Base-by-base conservation (phyloP, 345 rosid species). In the Isatis tinctoria region DNA sequence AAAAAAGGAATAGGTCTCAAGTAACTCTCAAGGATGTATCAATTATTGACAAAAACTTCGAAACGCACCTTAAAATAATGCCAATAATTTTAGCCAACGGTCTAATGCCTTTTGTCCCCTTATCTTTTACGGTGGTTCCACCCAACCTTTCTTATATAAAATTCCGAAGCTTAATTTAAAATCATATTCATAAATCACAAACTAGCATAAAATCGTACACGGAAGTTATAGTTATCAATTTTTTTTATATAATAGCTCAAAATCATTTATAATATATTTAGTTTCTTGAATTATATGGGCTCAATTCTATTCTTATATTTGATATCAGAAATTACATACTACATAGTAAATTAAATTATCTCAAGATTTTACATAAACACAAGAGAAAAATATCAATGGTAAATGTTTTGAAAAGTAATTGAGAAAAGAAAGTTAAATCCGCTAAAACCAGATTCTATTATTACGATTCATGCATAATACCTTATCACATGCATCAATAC, bases 31-130 rank as follows among this genome's bases (percentile, higher is more conserved):
- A 9, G 40, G n/a, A 32, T 70, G 44, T 36, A 9, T 57, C 51
- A 65, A 65, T 74, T 65, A 65, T 56, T 26, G 48, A 47, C 65
- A 74, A 57, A 53, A 74, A 10, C 56, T 28, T 66, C 44, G 32
- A 67, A 35, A 51, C 14, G 13, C 22, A 13, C 33, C 37, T 35
- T 28, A 60, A 28, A 22, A 67, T 69, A 53, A 44, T 61, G 70
- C 16, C 51, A 75, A 75, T 75, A 61, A 69, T 76, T 35, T 59
- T 32, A 52, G 33, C 70, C 74, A 69, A 62, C 70, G 70, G 74
- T 69, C 74, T 4, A 69, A 32, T 75, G 51, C 70, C 70, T 61
- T 69, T 76, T 76, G 79, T 76, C 70, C 58, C 65, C 79, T 62
- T 69, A 61, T 60, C 64, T 51, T 51, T 1, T 22, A 14, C 7